Evolutionary conservation across 306 rosid species (phyloP), one percentile per base, ranked within the genome.

Genomic region (Vachellia collinsii): DNA sequence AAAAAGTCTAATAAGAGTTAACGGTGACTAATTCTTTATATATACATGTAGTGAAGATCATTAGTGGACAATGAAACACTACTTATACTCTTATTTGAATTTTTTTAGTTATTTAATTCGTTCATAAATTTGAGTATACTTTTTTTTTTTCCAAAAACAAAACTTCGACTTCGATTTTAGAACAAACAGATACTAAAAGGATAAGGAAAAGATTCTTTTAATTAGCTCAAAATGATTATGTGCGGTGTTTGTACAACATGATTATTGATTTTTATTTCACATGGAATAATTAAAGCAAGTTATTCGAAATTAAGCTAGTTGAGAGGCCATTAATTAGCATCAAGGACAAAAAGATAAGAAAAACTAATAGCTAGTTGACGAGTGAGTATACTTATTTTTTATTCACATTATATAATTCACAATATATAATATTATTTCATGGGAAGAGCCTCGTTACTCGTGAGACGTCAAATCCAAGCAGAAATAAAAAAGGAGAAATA

Each of bases 231-330:
- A 70, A 43, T 22, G n/a, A 70, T 42, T 4, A 22, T 44, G 20
- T 70, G n/a, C 5, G 50, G 72, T 41, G 50, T 39, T 68, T 7
- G 39, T 70, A 37, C 56, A 70, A 70, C 74, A 44, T 12, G 74
- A 70, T 70, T 20, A 43, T 69, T 69, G 54, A 69, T 5, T 43
- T 43, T 41, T 29, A 43, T 42, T 41, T n/a, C 74, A 69, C 19
- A 14, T 69, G 74, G 74, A 69, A 70, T 62, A 62, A 62, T 62
- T 62, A 62, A 62, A 56, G 23, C 23, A 53, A 53, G 23, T 53
- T 53, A 53, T 53, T 53, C 23, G 6, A 50, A 41, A 19, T 19
- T 41, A 68, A 68, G 36, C 17, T 19, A 41, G 43, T 9, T 19
- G 51, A n/a, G 73, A 41, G 36, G 11, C 25, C 47, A 65, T 7